A percentile compares a stretch with the other conserved stretches of the same genome.
Conservation (phyloP, 2,329 filamentous ascomycete species). For the Trichoderma citrinoviride region DNA sequence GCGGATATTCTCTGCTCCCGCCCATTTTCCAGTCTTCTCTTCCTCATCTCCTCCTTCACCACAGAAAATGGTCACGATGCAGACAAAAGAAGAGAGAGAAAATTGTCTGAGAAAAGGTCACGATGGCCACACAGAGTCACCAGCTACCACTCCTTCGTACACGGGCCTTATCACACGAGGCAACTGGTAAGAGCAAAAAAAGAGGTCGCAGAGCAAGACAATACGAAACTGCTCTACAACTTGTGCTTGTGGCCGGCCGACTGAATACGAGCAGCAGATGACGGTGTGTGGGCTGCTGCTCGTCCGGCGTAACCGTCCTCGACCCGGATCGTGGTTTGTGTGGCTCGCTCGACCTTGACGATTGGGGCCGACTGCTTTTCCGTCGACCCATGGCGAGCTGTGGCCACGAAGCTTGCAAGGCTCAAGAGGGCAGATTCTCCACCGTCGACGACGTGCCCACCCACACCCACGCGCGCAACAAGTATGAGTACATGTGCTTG, state of each 20-base stretch:
- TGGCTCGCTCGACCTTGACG: slow-evolving; percentile 13
- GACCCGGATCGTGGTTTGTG: not conserved
- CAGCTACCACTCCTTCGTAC: not conserved
- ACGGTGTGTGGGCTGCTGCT: slow-evolving; percentile 17
- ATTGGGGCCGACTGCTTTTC: not conserved
- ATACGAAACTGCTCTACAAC: slow-evolving; percentile 14
- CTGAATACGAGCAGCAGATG: slow-evolving; percentile 20
- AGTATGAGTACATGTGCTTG: no score
- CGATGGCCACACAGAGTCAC: not conserved
- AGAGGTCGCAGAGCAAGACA: slow-evolving; percentile 4
- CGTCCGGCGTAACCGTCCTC: slow-evolving; percentile 15
- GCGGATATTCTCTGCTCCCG: not conserved
- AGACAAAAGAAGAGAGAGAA: not conserved
- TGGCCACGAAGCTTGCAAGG: not conserved
- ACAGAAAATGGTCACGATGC: no score
- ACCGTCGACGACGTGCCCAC: slow-evolving; percentile 10
- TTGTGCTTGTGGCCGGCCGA: slow-evolving; percentile 12
- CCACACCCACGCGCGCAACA: slow-evolving; percentile 14
- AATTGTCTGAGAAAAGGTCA: not conserved
- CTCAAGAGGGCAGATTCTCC: not conserved
- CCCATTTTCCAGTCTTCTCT: not conserved
- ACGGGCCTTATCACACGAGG: not conserved
- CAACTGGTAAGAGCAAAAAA: not conserved
- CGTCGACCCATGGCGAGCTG: slow-evolving; percentile 1
- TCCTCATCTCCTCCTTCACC: not conserved